A percentile compares a stretch with the other conserved stretches of the same genome.
These are phyloP conservation scores for Zygotorulaspora mrakii DNA, from an alignment of 1,139 yeast genomes.

Conservation along the genomic window DNA sequence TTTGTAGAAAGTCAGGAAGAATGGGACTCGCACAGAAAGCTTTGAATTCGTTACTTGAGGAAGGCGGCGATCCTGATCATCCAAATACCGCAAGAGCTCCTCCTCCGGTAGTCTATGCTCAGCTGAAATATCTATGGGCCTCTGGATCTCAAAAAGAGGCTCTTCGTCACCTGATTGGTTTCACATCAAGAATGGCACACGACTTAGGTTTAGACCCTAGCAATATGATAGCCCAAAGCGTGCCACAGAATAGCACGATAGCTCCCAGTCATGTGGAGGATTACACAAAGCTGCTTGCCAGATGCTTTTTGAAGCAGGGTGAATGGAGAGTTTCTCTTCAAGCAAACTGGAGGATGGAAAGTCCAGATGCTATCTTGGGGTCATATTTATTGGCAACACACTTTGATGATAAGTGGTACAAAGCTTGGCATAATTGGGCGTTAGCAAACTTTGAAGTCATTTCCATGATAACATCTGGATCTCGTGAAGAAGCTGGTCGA, in stretches of 20 bases:
- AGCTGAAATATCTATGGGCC: conserved; percentile 95
- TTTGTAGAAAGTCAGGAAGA: conserved; percentile 91
- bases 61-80: conserved; percentile 42
- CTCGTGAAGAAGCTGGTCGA: conserved; percentile 27
- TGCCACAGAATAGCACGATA: conserved; percentile 46
- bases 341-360: conserved; percentile 67
- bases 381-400: conserved; percentile 92
- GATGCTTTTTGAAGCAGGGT: conserved; percentile 96
- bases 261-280: conserved; percentile 81
- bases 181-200: conserved; percentile 85
- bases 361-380: conserved; percentile 74
- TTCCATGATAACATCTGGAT: conserved; percentile 54
- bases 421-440: conserved; percentile 99
- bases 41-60: conserved; percentile 66
- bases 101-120: conserved; percentile 96
- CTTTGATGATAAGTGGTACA: conserved; percentile 89
- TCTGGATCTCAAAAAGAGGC: conserved; percentile 88
- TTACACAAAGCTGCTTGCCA: conserved; percentile 81
- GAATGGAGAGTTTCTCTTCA: conserved; percentile 92
- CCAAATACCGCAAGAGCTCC: conserved; percentile 76
- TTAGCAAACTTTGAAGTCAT: conserved; percentile 94
- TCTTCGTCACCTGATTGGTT: conserved; percentile 75
- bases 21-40: conserved; percentile 91
- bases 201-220: conserved; percentile 78
- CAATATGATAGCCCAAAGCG: conserved; percentile 70